Conservation (phyloP, 306 rosid genomes). For the Chamaecrista fasciculata region DNA sequence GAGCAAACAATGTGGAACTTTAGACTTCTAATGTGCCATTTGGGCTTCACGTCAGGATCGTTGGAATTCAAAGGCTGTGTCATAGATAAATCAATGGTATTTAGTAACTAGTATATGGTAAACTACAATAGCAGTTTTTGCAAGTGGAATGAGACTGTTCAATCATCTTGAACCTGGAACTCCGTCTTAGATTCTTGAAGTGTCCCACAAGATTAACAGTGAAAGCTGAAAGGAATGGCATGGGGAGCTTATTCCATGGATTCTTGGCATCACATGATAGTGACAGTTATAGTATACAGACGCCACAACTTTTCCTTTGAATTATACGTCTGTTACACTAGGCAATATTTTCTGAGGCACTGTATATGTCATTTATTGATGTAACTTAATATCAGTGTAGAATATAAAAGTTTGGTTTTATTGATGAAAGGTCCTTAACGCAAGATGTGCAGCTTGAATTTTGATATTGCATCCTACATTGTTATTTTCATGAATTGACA, state of each 20-base stretch:
- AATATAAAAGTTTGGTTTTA: neutral
- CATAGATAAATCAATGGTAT: neutral
- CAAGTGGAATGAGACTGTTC: neutral
- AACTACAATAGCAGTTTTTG: neutral
- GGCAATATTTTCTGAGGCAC: neutral
- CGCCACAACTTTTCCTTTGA: neutral
- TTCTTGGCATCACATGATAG: too few relatives aligned
- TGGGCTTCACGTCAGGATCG: neutral
- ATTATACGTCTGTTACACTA: neutral
- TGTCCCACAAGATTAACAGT: neutral
- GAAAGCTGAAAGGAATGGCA: neutral
- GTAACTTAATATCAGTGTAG: neutral
- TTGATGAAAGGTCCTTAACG: neutral
- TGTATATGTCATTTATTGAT: neutral
- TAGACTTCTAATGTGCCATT: slow-evolving; percentile 61
- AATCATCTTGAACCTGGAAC: neutral
- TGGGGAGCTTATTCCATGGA: too few relatives aligned
- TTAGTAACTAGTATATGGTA: neutral
- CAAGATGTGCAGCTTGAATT: neutral
- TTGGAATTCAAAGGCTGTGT: neutral
- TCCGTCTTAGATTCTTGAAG: neutral
- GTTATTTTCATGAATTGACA: neutral
- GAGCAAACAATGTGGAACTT: slow-evolving; percentile 75
- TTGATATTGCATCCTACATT: neutral
- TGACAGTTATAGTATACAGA: slow-evolving; percentile 7